Evolutionary conservation across 1,139 yeast genomes (phyloP), one percentile per base, ranked within the genome.

Genomic region (Yamadazyma dushanensis): DNA sequence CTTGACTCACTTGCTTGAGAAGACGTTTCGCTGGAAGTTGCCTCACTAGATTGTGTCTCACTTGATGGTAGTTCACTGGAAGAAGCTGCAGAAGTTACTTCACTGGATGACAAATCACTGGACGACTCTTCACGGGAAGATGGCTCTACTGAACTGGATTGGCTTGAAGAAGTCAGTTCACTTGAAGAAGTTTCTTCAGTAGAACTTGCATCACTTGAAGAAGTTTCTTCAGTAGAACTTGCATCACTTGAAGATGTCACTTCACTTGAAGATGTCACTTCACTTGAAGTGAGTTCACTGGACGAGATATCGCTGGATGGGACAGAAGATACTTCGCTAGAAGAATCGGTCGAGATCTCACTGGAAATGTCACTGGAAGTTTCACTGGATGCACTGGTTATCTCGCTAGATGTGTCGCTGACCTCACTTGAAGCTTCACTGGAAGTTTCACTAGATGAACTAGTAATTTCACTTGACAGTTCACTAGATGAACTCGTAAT

Each of bases 181-280:
- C 31, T 19, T n/a, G 31, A 28, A 5, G 30, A 27, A 5, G n/a
- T n/a, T n/a, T n/a, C n/a, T n/a, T 34, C 34, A 29, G 43, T 18
- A 10, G 26, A 10, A 10, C 6, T 11, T 27, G 8, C 21, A 8
- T 22, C 25, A 27, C 30, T 27, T 7, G 31, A 28, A 5, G 31
- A 28, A 4, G 9, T 6, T 18, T 8, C 20, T 4, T 28, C 24
- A 9, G 16, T 11, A 5, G 26, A 24, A 4, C 8, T 8, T 8
- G 26, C 8, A 15, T 27, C 30, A 27, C 30, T 27, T 4, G 31
- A 28, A 19, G 31, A 28, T 11, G 24, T 3, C 4, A 9, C 25
- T 16, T 36, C 28, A 26, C 42, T 13, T 11, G 45, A 17, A n/a
- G 40, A 27, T 18, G 31, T 8, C 13, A 44, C 18, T 14, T 24